Base-by-base conservation (phyloP, 2,329 filamentous ascomycete genomes). In the Aureobasidium sp. region DNA sequence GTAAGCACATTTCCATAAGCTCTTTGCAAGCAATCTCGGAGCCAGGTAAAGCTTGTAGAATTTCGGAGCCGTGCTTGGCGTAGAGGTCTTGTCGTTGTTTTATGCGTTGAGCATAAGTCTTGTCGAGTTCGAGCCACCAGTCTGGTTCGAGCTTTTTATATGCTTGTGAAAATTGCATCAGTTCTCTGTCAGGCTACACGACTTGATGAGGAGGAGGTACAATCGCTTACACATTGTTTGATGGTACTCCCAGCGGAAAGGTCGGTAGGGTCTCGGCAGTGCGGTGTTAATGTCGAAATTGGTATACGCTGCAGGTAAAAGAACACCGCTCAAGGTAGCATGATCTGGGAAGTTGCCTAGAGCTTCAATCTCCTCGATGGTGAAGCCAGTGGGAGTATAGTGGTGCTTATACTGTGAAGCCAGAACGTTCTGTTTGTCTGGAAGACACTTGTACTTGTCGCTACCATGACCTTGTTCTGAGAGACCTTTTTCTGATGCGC, bases 111-210 rank as follows among this genome's bases (percentile, higher is more conserved):
- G 79, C 80, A 75, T 97, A 97, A 4, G 88, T 92, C 58, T 83
- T 90, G 70, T 96, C 93, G 2, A 97, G 84, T 78, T 97, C 94
- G n/a, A 97, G 82, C 94, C 94, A 97, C 88, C 91, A 97, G 74
- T 97, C 90, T 0, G 89, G 81, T 68, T 97, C 92, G 77, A 96
- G 81, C 71, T 93, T 97, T 50, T 87, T 90, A 11, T 95, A 81
- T 2, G 93, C 93, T 96, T 36, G 67, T 3, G 18, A 43, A 29
- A 36, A 33, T 18, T 27, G 13, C 43, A 42, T 33, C 15, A 20
- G 20, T 64, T 3, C 8, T 38, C 1, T 36, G 53, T 18, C 4
- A 5, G 9, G 50, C 7, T 36, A 36, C 33, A 13, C 7, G 33
- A 36, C 33, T 8, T 8, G 33, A 13, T 7, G 33, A 36, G 33